Evolutionary conservation across 192 early-diverging fungal species (phyloP).

Genomic region (Rhizoclosmatium globosum): DNA sequence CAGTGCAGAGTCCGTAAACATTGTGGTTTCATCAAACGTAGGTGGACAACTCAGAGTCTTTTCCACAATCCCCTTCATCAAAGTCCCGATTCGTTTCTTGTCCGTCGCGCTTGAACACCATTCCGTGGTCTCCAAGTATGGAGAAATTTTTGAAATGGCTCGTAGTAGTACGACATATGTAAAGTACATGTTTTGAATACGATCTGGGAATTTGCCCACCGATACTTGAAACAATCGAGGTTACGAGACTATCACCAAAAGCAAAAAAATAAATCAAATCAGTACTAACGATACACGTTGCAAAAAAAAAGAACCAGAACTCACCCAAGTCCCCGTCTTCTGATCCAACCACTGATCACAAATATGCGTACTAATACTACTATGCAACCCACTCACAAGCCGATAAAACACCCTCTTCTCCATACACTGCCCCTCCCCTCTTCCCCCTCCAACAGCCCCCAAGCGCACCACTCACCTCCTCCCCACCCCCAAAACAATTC

Average conservation of each 20-base stretch:
- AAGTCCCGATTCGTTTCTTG: slow-evolving; percentile 4
- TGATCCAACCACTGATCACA: slow-evolving; percentile 93
- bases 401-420: slow-evolving; percentile 83
- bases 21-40: slow-evolving; percentile 89
- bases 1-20: slow-evolving; percentile 75
- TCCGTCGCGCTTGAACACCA: slow-evolving; percentile 51
- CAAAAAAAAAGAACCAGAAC: slow-evolving; percentile 3
- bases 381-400: slow-evolving; percentile 80
- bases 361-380: slow-evolving; percentile 97
- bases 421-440: slow-evolving; percentile 58
- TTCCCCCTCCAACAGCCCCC: slow-evolving; percentile 57
- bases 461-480: neutral
- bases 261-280: neutral
- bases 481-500: slow-evolving; percentile 88
- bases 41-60: slow-evolving; percentile 70
- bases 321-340: slow-evolving; percentile 88
- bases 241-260: slow-evolving; percentile 58
- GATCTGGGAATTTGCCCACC: slow-evolving; percentile 89
- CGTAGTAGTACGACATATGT: slow-evolving; percentile 87
- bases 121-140: slow-evolving; percentile 76
- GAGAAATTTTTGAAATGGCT: slow-evolving; percentile 82
- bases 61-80: slow-evolving; percentile 65
- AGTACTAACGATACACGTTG: neutral
- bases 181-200: slow-evolving; percentile 96
- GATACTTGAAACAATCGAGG: slow-evolving; percentile 88